These are phyloP conservation scores for Elaphomyces granulatus DNA, from an alignment of 495 filamentous ascomycete genomes.

Conservation along the genomic window DNA sequence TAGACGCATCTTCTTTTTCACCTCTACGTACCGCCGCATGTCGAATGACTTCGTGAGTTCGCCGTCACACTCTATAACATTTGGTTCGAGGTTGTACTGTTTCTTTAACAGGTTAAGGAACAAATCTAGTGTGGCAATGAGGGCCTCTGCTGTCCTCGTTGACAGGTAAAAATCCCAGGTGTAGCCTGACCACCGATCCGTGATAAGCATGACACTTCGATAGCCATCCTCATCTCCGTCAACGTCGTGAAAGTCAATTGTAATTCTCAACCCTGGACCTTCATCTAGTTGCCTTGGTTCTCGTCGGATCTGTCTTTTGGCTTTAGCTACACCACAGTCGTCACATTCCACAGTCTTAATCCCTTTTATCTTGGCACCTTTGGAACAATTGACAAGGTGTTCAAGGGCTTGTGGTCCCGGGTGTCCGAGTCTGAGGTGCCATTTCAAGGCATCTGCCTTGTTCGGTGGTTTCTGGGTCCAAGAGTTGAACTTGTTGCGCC, in stretches of 20 bases:
- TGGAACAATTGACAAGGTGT: neutral
- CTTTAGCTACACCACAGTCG: neutral
- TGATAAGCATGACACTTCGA: slow-evolving; percentile 1
- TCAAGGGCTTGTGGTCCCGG: neutral
- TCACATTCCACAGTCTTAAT: slow-evolving; percentile 2
- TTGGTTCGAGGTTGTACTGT: neutral
- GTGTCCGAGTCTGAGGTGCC: neutral
- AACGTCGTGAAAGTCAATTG: slow-evolving; percentile 1
- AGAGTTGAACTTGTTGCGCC: neutral
- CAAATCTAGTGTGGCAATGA: neutral
- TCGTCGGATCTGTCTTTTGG: neutral
- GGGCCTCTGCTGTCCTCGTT: neutral
- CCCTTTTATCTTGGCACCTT: slow-evolving; percentile 1
- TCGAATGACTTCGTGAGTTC: too few relatives aligned
- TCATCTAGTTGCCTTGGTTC: neutral
- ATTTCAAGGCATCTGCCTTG: neutral
- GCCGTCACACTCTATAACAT: too few relatives aligned
- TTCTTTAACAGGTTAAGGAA: neutral
- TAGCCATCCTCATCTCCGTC: neutral
- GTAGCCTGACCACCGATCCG: neutral
- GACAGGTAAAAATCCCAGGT: neutral
- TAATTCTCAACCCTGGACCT: neutral
- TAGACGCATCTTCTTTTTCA: too few relatives aligned
- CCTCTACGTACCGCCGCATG: too few relatives aligned
- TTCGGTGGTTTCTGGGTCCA: neutral